Evolutionary conservation across 768 basidiomycete species (phyloP), one percentile per base, ranked within the genome.

Genomic region (Galerina sulciceps): DNA sequence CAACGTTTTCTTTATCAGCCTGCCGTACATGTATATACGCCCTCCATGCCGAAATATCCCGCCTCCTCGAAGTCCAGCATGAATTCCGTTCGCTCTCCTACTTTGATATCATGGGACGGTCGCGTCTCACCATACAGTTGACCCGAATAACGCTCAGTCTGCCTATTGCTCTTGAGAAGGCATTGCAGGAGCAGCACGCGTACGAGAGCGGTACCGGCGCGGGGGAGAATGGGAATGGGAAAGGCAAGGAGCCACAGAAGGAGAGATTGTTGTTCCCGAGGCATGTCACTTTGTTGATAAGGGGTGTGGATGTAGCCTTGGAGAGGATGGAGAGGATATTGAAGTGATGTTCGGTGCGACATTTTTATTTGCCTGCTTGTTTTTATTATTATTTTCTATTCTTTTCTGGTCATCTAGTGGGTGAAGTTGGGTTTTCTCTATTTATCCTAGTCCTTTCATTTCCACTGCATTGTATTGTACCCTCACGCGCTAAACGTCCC

Each of bases 21-120:
- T 91, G 91, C 60, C 86, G 89, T 31, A 87, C 88, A 23, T 93
- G 91, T 70, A 79, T 93, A 15, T 80, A 87, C 57, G 84, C 90
- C 3, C 80, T 95, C 10, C 87, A 89, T 69, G 74, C 84, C 18
- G 87, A 92, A 65, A 81, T 93, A 56, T 76, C 82, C n/a, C 85
- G 87, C 38, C 82, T 93, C n/a, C 82, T 93, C 61, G 92, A 94
- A 67, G 81, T 93, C 18, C 93, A 93, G 66, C 85, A 86, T 62
- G 84, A 85, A 6, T 88, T 95, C 59, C 85, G 88, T 22, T 81
- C 85, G 50, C 81, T 94, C 22, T 85, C 89, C 11, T 94, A 91
- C 67, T 82, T 93, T 61, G 90, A 93, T 71, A 73, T 94, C 58
- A 77, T 87, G 47, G 87, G 88, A 13, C 87, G 93, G 13, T 86